Percentiles rank a stretch among this genome's conserved stretches.
Conservation (phyloP, 192 early-diverging fungal species). For the Neocallimastix lanati region DNA sequence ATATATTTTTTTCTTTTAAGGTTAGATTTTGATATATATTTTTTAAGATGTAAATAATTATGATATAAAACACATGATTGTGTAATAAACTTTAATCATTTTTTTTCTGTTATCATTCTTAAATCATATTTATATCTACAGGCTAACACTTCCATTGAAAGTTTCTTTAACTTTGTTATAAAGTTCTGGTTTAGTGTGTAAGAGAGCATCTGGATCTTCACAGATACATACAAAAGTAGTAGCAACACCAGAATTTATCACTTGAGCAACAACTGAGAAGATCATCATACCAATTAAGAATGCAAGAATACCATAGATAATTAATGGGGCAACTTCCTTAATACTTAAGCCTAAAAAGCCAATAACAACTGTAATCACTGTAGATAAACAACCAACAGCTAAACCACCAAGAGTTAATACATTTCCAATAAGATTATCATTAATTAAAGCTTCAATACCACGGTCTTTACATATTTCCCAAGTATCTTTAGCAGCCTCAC, state of each 20-base stretch:
- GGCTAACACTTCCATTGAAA: too few species aligned
- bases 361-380: not conserved
- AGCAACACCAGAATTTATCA: slow-evolving; percentile 63
- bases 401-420: slow-evolving; percentile 64
- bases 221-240: slow-evolving; percentile 89
- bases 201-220: slow-evolving; percentile 56
- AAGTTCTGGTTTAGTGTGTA: slow-evolving; percentile 33
- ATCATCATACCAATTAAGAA: slow-evolving; percentile 67
- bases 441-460: slow-evolving; percentile 51
- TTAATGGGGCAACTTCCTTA: not conserved
- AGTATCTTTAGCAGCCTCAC: slow-evolving; percentile 43
- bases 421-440: too few species aligned
- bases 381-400: slow-evolving; percentile 18
- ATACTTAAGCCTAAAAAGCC: not conserved
- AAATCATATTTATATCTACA: too few species aligned
- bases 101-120: too few species aligned
- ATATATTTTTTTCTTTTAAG: too few species aligned
- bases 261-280: too few species aligned
- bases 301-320: slow-evolving; percentile 17
- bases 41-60: too few species aligned
- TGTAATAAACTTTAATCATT: too few species aligned
- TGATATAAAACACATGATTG: too few species aligned
- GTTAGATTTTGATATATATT: too few species aligned
- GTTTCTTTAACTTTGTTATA: slow-evolving; percentile 18
- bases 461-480: slow-evolving; percentile 57